Base-by-base conservation (phyloP, 2,329 filamentous ascomycete species). In the Penicillium sp. region DNA sequence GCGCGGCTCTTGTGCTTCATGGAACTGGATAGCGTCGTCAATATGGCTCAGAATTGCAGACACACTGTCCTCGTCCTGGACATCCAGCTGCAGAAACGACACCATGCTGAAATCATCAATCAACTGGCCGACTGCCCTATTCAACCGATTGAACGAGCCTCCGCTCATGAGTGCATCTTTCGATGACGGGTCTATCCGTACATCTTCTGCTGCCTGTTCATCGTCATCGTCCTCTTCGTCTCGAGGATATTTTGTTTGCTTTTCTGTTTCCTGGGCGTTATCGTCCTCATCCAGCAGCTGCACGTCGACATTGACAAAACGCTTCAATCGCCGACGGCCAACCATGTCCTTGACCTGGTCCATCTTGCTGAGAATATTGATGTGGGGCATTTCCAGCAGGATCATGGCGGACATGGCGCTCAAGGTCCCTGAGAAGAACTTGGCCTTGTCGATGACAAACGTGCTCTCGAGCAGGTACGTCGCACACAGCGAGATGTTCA, bases 51-150 rank as follows among this genome's bases (percentile, higher is more conserved):
- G 74, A 24, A 96, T 87, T 1, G 82, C 86, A 1, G 83, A 87
- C 3, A 97, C 86, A 68, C 93, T 97, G 66, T 97, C 91, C 75
- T 97, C 93, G 66, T 96, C 87, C 63, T 94, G 89, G 26, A 87
- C 88, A 68, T 97, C 90, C 46, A 97, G 79, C 76, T 92, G 90
- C 57, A 97, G 79, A 70, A 96, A 99, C 48, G 90, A 96, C 12
- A 99, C 90, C 90, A 99, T 95, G 76, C 91, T 96, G 76, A 97
- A 99, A 73, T 91, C 94, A 72, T 97, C 94, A 63, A 99, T 96
- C 62, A 99, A 78, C 53, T 89, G 85, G 0, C 90, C 94, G 5
- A 99, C 93, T 0, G 93, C 93, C 60, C 85, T 83, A 70, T 97
- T 97, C 63, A 97, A 77, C 65, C 85, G 83, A 60, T 89, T 83